Evolutionary conservation across 2,329 filamentous ascomycete genomes (phyloP).

Genomic region (Xylariaceae sp.): DNA sequence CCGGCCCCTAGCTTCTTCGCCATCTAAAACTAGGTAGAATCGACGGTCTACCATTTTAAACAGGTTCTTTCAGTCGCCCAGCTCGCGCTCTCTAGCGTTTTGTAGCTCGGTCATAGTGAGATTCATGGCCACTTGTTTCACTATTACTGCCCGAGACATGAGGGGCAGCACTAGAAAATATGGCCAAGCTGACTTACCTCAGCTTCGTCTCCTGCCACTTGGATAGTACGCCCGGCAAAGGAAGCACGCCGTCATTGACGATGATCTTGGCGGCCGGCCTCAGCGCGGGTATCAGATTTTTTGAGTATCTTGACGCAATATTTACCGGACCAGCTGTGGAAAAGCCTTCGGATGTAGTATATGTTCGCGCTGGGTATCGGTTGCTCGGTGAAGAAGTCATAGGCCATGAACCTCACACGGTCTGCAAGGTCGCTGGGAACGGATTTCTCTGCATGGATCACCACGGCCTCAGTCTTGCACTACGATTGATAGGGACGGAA

Average conservation of each 20-base stretch:
- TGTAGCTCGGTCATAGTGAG: not conserved
- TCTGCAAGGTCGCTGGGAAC: conserved; percentile 5
- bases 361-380: conserved; percentile 2
- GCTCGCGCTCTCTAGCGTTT: not conserved
- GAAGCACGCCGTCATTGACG: conserved; percentile 6
- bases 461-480: conserved; percentile 28
- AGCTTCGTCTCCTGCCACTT: not conserved
- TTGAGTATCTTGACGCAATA: conserved; percentile 1
- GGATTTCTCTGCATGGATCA: not conserved
- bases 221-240: not conserved
- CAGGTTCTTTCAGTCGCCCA: not conserved
- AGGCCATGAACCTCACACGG: conserved; percentile 2
- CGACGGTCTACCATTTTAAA: not conserved
- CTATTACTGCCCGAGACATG: not conserved
- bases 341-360: conserved; percentile 2
- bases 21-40: not conserved
- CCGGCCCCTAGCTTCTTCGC: not conserved
- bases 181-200: not conserved
- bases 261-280: conserved; percentile 32
- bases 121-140: not conserved
- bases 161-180: not conserved
- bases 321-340: conserved; percentile 5
- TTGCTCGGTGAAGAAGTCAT: conserved; percentile 9
- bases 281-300: conserved; percentile 1
- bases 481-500: conserved; percentile 13